Evolutionary conservation across 2,329 filamentous ascomycete species (phyloP).

Genomic region (Chrysoporthe cubensis): DNA sequence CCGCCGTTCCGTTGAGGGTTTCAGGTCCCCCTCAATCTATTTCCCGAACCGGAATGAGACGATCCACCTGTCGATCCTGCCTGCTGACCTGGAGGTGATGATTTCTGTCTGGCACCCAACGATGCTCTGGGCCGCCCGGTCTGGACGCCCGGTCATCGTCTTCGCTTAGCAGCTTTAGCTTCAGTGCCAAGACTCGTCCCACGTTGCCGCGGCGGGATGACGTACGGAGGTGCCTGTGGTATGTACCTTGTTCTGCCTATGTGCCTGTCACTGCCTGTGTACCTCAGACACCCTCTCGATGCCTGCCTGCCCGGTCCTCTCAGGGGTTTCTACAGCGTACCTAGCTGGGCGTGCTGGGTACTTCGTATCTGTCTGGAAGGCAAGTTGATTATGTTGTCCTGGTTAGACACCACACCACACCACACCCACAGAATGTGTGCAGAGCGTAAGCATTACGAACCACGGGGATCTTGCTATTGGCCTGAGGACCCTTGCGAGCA

Average conservation of each 20-base stretch:
- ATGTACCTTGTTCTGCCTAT: neutral
- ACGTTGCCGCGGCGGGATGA: slow-evolving; percentile 6
- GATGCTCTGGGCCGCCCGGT: neutral
- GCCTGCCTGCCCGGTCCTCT: too few relatives aligned
- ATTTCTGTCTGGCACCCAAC: too few relatives aligned
- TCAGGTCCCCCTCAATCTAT: neutral
- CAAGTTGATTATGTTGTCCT: too few relatives aligned
- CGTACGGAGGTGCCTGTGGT: neutral
- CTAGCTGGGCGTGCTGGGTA: too few relatives aligned
- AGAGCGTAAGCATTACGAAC: too few relatives aligned
- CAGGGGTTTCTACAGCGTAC: too few relatives aligned
- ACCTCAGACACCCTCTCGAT: too few relatives aligned
- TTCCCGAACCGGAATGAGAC: neutral
- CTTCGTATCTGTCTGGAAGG: too few relatives aligned
- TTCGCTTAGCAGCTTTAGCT: slow-evolving; percentile 7
- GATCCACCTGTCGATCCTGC: neutral
- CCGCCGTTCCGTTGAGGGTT: neutral
- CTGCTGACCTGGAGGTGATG: neutral
- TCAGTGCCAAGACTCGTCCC: slow-evolving; percentile 11
- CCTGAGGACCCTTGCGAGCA: too few relatives aligned
- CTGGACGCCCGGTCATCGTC: neutral
- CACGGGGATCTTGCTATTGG: too few relatives aligned
- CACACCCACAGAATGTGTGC: too few relatives aligned
- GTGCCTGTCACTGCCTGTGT: neutral
- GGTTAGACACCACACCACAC: too few relatives aligned